A percentile compares a stretch with the other conserved stretches of the same genome.
These are phyloP conservation scores for Meyerozyma smithsonii DNA, from an alignment of 1,139 yeast genomes.

Conservation along the genomic window DNA sequence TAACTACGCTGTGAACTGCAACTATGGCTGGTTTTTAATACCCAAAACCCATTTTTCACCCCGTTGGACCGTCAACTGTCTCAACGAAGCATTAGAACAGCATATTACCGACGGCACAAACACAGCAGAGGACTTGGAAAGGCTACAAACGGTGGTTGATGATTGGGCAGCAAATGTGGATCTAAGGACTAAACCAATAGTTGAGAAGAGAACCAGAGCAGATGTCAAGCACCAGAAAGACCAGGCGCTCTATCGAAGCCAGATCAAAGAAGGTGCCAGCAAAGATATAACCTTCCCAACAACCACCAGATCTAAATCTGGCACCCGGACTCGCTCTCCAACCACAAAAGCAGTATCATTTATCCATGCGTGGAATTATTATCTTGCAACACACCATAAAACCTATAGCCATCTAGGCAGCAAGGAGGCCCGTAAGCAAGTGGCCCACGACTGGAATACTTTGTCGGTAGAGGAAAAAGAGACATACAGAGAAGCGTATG, in stretches of 20 bases:
- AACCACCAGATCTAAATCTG: not conserved
- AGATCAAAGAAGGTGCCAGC: slow-evolving; percentile 16
- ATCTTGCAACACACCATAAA: slow-evolving; percentile 16
- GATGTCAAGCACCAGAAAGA: slow-evolving; percentile 16
- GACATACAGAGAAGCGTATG: slow-evolving; percentile 22
- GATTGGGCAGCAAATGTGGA: slow-evolving; percentile 21
- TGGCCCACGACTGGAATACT: slow-evolving; percentile 24
- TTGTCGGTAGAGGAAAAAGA: slow-evolving; percentile 23
- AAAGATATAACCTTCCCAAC: slow-evolving; percentile 4
- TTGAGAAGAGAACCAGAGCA: slow-evolving; percentile 15
- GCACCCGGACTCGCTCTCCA: slow-evolving; percentile 4
- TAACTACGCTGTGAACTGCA: slow-evolving; percentile 18
- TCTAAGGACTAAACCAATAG: slow-evolving; percentile 15
- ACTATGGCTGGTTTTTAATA: slow-evolving; percentile 31
- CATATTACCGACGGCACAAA: slow-evolving; percentile 8
- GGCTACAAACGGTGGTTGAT: slow-evolving; percentile 19
- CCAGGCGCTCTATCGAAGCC: slow-evolving; percentile 20
- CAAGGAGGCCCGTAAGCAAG: slow-evolving; percentile 14
- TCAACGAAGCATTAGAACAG: slow-evolving; percentile 8
- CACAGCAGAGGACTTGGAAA: slow-evolving; percentile 5
- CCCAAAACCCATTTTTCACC: slow-evolving; percentile 23
- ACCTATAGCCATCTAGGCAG: slow-evolving; percentile 10
- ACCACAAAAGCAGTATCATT: slow-evolving; percentile 16
- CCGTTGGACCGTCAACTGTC: slow-evolving; percentile 24
- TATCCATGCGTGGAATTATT: slow-evolving; percentile 36